Percentiles rank a stretch among this genome's conserved stretches.
Conservation (phyloP, 495 filamentous ascomycete species). For the Aspergillus carlsbadensis region DNA sequence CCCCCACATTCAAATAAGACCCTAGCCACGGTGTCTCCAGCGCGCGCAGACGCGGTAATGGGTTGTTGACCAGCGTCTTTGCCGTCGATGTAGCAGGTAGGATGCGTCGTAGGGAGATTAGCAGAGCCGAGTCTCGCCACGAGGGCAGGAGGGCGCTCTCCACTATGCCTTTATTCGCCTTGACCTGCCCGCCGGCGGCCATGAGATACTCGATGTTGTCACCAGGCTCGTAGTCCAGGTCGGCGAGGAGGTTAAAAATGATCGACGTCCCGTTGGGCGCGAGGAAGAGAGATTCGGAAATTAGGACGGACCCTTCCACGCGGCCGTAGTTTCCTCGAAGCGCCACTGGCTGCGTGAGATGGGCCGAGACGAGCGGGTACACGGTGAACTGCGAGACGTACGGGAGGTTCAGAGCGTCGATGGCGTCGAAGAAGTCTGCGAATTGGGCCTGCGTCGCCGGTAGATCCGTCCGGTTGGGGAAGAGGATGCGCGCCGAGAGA, state of each 20-base stretch:
- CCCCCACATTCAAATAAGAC: slow-evolving; percentile 45
- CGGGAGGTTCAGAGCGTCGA: neutral
- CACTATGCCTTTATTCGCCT: neutral
- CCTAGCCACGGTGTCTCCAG: neutral
- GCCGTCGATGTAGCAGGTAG: neutral
- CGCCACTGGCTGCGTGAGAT: neutral
- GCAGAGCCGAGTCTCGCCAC: slow-evolving; percentile 5
- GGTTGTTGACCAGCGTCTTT: neutral
- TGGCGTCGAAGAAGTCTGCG: neutral
- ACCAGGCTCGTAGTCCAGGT: neutral
- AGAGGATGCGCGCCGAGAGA: neutral
- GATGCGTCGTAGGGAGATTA: neutral
- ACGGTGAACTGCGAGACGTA: neutral
- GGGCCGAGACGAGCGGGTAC: neutral
- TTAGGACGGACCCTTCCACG: neutral
- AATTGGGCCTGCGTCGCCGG: neutral
- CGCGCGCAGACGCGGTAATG: neutral
- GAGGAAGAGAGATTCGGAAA: neutral
- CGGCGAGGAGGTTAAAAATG: neutral
- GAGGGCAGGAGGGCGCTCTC: neutral
- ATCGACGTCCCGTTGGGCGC: neutral
- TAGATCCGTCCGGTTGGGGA: neutral
- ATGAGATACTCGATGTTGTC: slow-evolving; percentile 3
- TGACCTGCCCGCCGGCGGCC: slow-evolving; percentile 4
- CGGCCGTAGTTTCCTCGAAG: neutral